phyloP scores from a whole-genome alignment of 352 stramenopile genomes.

The Pythium biforme region DNA sequence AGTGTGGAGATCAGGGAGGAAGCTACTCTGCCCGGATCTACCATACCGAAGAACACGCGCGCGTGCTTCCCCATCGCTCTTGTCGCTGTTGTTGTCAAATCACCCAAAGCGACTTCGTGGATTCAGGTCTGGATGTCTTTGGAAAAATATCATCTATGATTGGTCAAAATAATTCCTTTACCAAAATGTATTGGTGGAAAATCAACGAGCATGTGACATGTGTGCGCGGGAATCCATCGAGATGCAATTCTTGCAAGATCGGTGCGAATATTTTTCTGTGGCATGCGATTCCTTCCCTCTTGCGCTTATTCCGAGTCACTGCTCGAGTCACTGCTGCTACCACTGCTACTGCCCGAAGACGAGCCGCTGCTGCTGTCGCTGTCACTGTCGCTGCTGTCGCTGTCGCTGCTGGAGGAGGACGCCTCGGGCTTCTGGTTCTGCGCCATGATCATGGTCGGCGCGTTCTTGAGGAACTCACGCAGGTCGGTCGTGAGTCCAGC shows the following conservation, averaged over 20 bases:
- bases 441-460: conserved; percentile 93
- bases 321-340: conserved; percentile 23
- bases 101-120: too few species aligned
- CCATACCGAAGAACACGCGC: conserved; percentile 46
- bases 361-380: conserved; percentile 30
- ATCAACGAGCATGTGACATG: background rate
- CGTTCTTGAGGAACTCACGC: conserved; percentile 96
- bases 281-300: too few species aligned
- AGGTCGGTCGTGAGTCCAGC: conserved; percentile 97
- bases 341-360: conserved; percentile 34
- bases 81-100: too few species aligned
- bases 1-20: too few species aligned
- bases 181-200: conserved; percentile 1
- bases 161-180: background rate
- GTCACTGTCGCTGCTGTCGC: conserved; percentile 40
- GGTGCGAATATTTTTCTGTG: too few species aligned
- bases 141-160: background rate
- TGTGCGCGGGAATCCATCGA: background rate
- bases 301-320: conserved; percentile 43
- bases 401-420: conserved; percentile 33
- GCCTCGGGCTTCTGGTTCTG: conserved; percentile 38
- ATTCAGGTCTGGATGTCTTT: too few species aligned
- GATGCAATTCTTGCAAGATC: too few species aligned
- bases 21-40: background rate
- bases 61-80: conserved; percentile 21